phyloP scores from a whole-genome alignment of 2,329 filamentous ascomycete species.

The Fusarium siculi region DNA sequence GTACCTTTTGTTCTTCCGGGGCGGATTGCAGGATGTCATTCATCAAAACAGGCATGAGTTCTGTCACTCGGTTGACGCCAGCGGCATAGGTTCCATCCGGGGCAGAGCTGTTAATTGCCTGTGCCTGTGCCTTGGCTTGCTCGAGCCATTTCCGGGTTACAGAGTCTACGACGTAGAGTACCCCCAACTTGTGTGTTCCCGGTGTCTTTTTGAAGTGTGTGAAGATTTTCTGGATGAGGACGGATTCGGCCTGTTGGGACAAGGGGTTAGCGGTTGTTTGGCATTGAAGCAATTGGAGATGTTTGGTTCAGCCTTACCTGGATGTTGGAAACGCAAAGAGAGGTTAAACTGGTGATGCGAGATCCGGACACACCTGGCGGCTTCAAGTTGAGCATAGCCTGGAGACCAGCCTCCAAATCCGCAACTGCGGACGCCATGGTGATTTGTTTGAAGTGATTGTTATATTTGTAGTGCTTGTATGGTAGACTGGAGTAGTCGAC shows the following conservation, averaged over 20 bases:
- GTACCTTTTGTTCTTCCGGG: conserved; percentile 96
- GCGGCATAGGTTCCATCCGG: conserved; percentile 93
- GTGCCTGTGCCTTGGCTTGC: conserved; percentile 86
- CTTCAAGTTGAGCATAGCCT: conserved; percentile 91
- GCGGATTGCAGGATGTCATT: conserved; percentile 91
- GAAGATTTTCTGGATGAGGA: conserved; percentile 95
- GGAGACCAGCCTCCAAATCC: conserved; percentile 89
- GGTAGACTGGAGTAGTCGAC: conserved; percentile 24
- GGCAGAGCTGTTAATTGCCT: conserved; percentile 82
- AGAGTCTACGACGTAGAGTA: conserved; percentile 99
- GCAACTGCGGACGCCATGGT: conserved; percentile 85
- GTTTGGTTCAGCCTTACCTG: conserved; percentile 69
- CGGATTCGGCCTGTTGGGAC: conserved; percentile 81
- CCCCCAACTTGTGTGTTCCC: conserved; percentile 95
- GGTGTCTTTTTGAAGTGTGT: conserved; percentile 97
- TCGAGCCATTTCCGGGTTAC: conserved; percentile 99
- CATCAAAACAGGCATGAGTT: conserved; percentile 93
- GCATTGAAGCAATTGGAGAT: background rate
- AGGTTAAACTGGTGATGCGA: conserved; percentile 88
- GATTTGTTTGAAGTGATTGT: conserved; percentile 16
- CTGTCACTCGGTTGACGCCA: conserved; percentile 95
- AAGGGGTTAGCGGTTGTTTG: conserved; percentile 34
- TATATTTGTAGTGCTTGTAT: conserved; percentile 34
- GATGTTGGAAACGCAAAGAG: conserved; percentile 87
- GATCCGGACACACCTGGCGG: conserved; percentile 93